These are phyloP conservation scores for Dactylellina parvicollis DNA, from an alignment of 2,329 filamentous ascomycete genomes.

Conservation along the genomic window DNA sequence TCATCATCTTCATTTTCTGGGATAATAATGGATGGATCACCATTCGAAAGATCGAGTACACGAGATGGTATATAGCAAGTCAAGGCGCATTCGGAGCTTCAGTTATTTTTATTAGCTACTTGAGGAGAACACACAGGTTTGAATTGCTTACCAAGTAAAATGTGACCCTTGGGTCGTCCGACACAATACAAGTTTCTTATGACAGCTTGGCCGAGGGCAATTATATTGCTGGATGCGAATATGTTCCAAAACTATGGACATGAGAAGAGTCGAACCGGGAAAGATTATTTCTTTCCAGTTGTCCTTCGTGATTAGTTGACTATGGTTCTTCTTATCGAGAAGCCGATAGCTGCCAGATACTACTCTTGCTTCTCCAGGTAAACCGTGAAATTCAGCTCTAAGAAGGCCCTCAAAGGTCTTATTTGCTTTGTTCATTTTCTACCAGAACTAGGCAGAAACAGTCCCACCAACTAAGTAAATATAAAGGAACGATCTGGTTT, in stretches of 20 bases:
- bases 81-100: neutral
- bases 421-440: neutral
- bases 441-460: neutral
- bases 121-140: neutral
- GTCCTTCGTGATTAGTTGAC: neutral
- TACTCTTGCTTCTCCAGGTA: conserved; percentile 3
- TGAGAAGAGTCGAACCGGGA: neutral
- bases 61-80: conserved; percentile 1
- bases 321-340: neutral
- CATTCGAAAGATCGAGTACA: neutral
- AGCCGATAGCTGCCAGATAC: neutral
- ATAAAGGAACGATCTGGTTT: neutral
- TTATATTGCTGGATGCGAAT: neutral
- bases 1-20: too few species aligned
- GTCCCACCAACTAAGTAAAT: neutral
- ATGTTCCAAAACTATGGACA: neutral
- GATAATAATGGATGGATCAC: neutral
- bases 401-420: conserved; percentile 5
- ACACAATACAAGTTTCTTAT: neutral
- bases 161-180: neutral
- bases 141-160: neutral
- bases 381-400: neutral
- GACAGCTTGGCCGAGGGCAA: neutral
- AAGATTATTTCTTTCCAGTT: neutral
- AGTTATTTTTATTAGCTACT: neutral